Evolutionary conservation across 2,329 filamentous ascomycete species (phyloP), one percentile per base, ranked within the genome.

Genomic region (Fusarium pseudoanthophilum): DNA sequence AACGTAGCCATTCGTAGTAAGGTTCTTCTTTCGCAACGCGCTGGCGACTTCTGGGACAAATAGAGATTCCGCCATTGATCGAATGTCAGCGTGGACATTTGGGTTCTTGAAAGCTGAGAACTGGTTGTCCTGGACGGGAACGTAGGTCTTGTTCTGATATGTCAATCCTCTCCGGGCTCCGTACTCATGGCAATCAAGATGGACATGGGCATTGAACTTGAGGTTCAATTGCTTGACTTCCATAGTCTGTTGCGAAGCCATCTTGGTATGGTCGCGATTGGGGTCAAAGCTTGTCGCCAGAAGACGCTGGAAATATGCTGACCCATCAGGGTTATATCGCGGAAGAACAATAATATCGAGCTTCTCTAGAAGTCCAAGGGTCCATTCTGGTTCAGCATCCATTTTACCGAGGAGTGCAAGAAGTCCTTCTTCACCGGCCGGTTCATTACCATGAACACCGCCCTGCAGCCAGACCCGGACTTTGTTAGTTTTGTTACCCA

Each of bases 51-150:
- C 71, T 4, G 72, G 74, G 1, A 77, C 74, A 42, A 81, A 80
- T 0, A 81, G 57, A 8, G 70, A 51, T 30, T 81, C 79, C 0
- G 79, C 77, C 5, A 81, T 36, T 1, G 66, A 62, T 3, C 80
- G 76, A 11, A 81, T 81, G 39, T 76, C 75, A 1, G 63, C n/a
- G 28, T 81, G 73, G 32, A 81, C 80, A 48, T 81, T 81, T 0
- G 80, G 75, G 42, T 81, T 81, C 70, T 81, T 81, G 18, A 79
- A 79, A 0, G 80, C 79, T 0, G 80, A 80, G 42, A 80, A 81
- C 4, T 79, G 75, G 7, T 74, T 77, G 13, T 81, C 80, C 7
- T 78, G 70, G 1, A 64, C 64, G 2, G 79, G 77, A 24, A 69
- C 58, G 15, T 74, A 66, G 1, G 65, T 67, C 4, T 76, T 79